Evolutionary conservation across 1,284 basidiomycete genomes (phyloP).

Genomic region (Ceratobasidium sp.): DNA sequence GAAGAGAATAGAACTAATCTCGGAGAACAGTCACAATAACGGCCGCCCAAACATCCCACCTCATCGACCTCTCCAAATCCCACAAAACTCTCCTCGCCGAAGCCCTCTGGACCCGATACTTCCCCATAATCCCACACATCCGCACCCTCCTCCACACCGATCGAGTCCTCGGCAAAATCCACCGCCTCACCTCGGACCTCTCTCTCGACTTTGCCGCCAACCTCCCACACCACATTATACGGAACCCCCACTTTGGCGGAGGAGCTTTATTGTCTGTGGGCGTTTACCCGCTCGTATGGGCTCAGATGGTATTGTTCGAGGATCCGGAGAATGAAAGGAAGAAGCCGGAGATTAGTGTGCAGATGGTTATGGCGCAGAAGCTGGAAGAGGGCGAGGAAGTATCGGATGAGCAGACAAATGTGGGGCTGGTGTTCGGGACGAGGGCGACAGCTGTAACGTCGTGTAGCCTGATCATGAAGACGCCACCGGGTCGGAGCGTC

Average conservation of each 20-base stretch:
- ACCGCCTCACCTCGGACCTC: constrained; percentile 51
- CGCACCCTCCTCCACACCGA: constrained; percentile 49
- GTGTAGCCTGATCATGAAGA: constrained; percentile 48
- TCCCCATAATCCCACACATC: constrained; percentile 50
- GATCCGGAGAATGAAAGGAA: constrained; percentile 55
- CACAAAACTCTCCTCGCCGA: constrained; percentile 63
- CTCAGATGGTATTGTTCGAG: constrained; percentile 59
- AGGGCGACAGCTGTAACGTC: constrained; percentile 52
- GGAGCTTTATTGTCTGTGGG: constrained; percentile 63
- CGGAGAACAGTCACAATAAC: constrained; percentile 61
- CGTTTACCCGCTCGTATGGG: constrained; percentile 61
- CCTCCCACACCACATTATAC: constrained; percentile 56
- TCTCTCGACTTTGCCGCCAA: constrained; percentile 48
- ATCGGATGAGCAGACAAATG: constrained; percentile 60
- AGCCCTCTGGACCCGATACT: constrained; percentile 56
- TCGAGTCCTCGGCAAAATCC: constrained; percentile 50
- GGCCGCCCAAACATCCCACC: constrained; percentile 60
- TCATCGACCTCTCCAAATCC: constrained; percentile 60
- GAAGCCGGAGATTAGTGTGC: constrained; percentile 55
- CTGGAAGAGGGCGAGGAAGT: constrained; percentile 44
- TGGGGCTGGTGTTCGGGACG: constrained; percentile 61
- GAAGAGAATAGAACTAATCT: neutral
- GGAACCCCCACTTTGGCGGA: constrained; percentile 63
- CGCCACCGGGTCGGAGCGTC: constrained; percentile 43
- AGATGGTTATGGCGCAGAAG: constrained; percentile 55